A percentile compares a stretch with the other conserved stretches of the same genome.
Conservation (phyloP, 768 basidiomycete species). For the Phaeotremella fagi region DNA sequence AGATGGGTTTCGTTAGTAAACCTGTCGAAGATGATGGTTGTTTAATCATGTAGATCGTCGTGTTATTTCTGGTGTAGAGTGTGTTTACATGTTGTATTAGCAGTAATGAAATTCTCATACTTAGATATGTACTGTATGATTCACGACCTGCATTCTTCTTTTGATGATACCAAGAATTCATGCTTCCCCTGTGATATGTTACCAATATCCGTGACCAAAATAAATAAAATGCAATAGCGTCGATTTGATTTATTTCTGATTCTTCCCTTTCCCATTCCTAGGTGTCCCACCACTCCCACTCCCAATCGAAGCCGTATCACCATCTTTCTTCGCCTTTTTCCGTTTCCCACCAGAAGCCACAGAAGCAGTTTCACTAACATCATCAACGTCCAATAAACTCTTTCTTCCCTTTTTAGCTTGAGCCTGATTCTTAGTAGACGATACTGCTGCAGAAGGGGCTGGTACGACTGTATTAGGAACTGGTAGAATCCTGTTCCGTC, state of each 20-base stretch:
- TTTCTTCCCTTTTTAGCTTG: background rate
- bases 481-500: too few relatives aligned
- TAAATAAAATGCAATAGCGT: too few relatives aligned
- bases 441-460: slow-evolving; percentile 1
- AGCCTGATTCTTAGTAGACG: background rate
- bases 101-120: too few relatives aligned
- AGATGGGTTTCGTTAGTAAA: slow-evolving; percentile 82
- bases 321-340: slow-evolving; percentile 3
- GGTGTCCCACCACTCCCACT: background rate
- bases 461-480: background rate
- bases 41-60: slow-evolving; percentile 74
- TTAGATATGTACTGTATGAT: background rate
- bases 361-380: slow-evolving; percentile 5
- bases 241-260: too few relatives aligned
- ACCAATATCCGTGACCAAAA: too few relatives aligned
- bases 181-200: too few relatives aligned
- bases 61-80: too few relatives aligned
- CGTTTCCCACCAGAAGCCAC: slow-evolving; percentile 1
- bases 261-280: too few relatives aligned
- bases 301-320: background rate
- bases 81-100: too few relatives aligned
- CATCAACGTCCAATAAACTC: slow-evolving; percentile 2
- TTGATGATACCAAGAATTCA: too few relatives aligned
- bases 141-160: too few relatives aligned
- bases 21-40: slow-evolving; percentile 79